Conservation (phyloP, 371 early-diverging fungal genomes). For the Haplosporangium sp. region DNA sequence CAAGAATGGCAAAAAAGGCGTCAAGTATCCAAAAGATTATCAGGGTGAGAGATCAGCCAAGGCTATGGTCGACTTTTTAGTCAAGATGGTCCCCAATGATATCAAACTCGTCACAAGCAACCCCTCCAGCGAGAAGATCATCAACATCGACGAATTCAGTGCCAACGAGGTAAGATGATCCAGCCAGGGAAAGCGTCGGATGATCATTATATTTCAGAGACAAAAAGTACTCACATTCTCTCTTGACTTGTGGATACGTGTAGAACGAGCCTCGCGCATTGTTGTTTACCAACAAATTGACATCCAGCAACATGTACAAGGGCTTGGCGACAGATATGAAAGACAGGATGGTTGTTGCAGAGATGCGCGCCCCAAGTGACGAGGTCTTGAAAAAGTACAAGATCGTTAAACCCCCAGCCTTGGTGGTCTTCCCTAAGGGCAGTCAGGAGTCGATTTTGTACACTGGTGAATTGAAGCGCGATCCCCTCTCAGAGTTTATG, state of each 20-base stretch:
- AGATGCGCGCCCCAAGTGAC: constrained; percentile 70
- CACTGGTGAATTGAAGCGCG: constrained; percentile 61
- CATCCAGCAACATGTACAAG: constrained; percentile 84
- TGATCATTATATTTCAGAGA: constrained; percentile 17
- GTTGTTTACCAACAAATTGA: constrained; percentile 79
- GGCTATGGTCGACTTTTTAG: constrained; percentile 77
- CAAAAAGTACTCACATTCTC: background rate
- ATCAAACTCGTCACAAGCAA: constrained; percentile 63
- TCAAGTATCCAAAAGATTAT: constrained; percentile 81
- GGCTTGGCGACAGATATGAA: constrained; percentile 83
- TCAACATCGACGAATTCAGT: constrained; percentile 65
- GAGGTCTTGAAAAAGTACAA: constrained; percentile 64
- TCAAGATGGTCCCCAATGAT: constrained; percentile 69
- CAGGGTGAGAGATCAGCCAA: constrained; percentile 84
- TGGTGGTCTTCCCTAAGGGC: constrained; percentile 69
- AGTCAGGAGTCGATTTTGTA: constrained; percentile 51
- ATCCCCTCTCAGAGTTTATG: constrained; percentile 66
- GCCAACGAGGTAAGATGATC: constrained; percentile 58
- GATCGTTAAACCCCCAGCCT: constrained; percentile 68
- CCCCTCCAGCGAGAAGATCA: constrained; percentile 65
- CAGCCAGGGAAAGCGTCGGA: background rate
- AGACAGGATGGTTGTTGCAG: constrained; percentile 77
- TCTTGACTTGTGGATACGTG: constrained; percentile 1
- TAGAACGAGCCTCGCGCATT: constrained; percentile 73
- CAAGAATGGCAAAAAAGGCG: constrained; percentile 57